Base-by-base conservation (phyloP, 495 filamentous ascomycete species). In the Saxophila tyrrhenica region DNA sequence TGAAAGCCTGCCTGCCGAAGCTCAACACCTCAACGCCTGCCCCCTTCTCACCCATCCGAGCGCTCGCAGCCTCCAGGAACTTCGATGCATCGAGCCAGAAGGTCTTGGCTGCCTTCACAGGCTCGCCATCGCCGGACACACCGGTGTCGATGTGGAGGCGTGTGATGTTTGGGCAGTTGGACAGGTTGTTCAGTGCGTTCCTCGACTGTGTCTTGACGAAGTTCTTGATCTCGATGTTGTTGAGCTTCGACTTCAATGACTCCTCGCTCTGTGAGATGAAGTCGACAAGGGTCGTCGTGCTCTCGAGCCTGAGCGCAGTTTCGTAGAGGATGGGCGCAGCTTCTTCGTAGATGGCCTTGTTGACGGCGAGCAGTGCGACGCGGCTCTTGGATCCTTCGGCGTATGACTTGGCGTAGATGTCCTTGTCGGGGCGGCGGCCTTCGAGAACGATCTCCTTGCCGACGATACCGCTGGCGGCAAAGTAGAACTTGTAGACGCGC, bases 301-400 rank as follows among this genome's bases (percentile, higher is more conserved):
- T 43, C 17, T 62, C 59, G 22, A 62, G 29, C 16, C 25, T 24
- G 2, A 62, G 29, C 1, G 25, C 44, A 55, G 54, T 22, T 39
- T 2, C 55, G 51, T 62, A 58, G 55, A 62, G 46, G 32, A 58
- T 54, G 2, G 22, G 54, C 42, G 46, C 43, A 17, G 55, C 55
- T 25, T 55, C 58, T 9, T 54, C 25, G 50, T 62, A 16, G 35
- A 62, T 47, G 55, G 58, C 50, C 35, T 61, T 63, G 55, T 51
- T 56, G 54, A 58, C 57, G n/a, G 46, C 39, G 17, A 63, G 48
- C 3, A 63, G 50, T 23, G 23, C 54, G 35, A 58, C 50, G 21
- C 54, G 55, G 38, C 55, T 55, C 51, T 63, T 60, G 38, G 8
- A 43, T 35, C 55, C 50, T 16, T 52, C 57, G 21, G 57, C 29